A percentile compares a stretch with the other conserved stretches of the same genome.
Conservation (phyloP, 139 green algal genomes). For the Diplosphaera chodatii region DNA sequence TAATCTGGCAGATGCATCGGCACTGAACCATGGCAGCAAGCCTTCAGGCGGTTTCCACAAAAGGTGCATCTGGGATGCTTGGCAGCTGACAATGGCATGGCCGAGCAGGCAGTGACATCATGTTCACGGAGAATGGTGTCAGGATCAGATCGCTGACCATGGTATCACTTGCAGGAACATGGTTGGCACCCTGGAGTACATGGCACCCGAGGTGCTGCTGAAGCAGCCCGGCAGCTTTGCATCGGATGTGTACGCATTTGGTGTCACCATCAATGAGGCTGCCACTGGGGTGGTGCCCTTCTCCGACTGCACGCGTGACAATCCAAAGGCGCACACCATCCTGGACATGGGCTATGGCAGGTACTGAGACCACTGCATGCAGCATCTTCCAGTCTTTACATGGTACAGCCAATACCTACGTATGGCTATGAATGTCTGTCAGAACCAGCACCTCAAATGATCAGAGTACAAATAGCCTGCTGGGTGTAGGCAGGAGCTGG, state of each 20-base stretch:
- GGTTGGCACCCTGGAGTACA: constrained; percentile 85
- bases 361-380: too few species aligned
- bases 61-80: too few species aligned
- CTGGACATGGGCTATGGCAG: constrained; percentile 84
- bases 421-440: too few species aligned
- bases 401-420: too few species aligned
- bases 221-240: constrained; percentile 24
- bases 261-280: constrained; percentile 66
- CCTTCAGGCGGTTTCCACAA: constrained; percentile 77
- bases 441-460: background rate
- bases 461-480: background rate
- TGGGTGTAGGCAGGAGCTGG: constrained; percentile 71
- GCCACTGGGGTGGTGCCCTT: constrained; percentile 54
- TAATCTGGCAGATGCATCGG: constrained; percentile 6
- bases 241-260: constrained; percentile 77
- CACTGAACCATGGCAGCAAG: constrained; percentile 18
- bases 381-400: too few species aligned
- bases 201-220: constrained; percentile 72
- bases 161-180: constrained; percentile 5
- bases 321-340: constrained; percentile 80
- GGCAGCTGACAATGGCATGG: too few species aligned
- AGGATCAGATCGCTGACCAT: too few species aligned
- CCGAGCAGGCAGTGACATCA: too few species aligned
- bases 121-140: too few species aligned
- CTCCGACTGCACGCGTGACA: constrained; percentile 75